Conservation (phyloP, 2,329 filamentous ascomycete species). For the Stagonosporopsis cucurbitacearum region DNA sequence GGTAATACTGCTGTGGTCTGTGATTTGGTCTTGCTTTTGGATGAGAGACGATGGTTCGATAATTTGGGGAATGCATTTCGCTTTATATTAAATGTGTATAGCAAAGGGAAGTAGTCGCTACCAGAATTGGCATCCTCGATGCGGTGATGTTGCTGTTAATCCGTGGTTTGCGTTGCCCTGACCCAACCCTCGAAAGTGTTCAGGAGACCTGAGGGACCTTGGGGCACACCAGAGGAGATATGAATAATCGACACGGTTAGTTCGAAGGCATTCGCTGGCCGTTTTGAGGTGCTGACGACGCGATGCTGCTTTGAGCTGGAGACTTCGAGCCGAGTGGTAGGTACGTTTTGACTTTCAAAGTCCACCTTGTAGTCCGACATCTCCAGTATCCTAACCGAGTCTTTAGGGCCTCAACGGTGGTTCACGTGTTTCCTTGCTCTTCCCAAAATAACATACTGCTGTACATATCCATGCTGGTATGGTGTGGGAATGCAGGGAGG, state of each 20-base stretch:
- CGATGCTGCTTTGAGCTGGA: not conserved
- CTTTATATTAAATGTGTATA: not conserved
- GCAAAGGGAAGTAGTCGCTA: not conserved
- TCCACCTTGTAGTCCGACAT: not conserved
- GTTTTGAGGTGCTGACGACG: not conserved
- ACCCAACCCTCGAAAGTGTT: not conserved
- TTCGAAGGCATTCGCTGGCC: not conserved
- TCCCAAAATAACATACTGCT: not conserved
- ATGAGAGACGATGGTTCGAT: not conserved
- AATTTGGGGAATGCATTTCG: not conserved
- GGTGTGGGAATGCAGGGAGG: not conserved
- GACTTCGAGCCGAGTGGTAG: not conserved
- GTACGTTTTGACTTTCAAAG: not conserved
- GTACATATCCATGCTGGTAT: no score
- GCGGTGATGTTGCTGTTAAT: not conserved
- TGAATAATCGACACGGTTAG: no score
- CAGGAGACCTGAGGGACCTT: not conserved
- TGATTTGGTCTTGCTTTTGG: not conserved
- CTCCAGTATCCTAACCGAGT: not conserved
- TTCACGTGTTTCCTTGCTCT: not conserved
- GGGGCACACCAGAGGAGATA: no score
- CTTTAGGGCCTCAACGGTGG: not conserved
- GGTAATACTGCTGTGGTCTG: no score
- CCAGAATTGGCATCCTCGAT: not conserved
- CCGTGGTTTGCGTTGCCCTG: no score